Base-by-base conservation (phyloP, 495 filamentous ascomycete species). In the Penicillium canescens region DNA sequence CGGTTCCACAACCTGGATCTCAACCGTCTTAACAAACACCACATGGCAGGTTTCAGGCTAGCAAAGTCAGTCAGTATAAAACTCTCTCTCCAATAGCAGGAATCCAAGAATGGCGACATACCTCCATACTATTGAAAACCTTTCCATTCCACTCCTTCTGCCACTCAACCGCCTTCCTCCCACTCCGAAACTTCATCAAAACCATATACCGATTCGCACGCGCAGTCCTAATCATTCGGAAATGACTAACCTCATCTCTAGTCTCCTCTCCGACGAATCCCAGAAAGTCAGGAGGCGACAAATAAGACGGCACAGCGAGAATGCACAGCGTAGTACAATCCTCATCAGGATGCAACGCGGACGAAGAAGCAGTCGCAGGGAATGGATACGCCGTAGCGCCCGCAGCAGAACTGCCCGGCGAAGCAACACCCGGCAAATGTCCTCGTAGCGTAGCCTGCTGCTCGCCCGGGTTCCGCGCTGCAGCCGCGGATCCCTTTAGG, bases 11-110 rank as follows among this genome's bases (percentile, higher is more conserved):
- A 67, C 62, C 46, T 78, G 72, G 58, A 89, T 89, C 54, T 84
- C 78, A 37, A 98, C 95, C 9, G 90, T 90, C 63, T 94, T 96
- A 69, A 98, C 87, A 67, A 95, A 97, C 1, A 94, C 88, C 34
- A 97, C 90, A 73, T 96, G 95, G 70, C 94, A 98, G 37, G 91
- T 92, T 72, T 98, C 95, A 34, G 94, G 90, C 91, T 96, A 56
- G 8, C 8, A 40, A 26, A 35, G 35, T 39, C 12, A 50, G 35
- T 74, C 51, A 75, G 66, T 43, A 50, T 37, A 40, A 34, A 33
- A 28, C 20, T 42, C 16, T 9, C 44, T 9, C 44, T 4, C 41
- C 46, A 54, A 37, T 37, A 58, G 16, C 38, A 47, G 20, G 23
- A 47, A 33, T n/a, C 28, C 28, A 31, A 10, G 2, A 31, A 31